These are phyloP conservation scores for Dendrobium officinale DNA, from an alignment of 106 monocot species.

Conservation along the genomic window DNA sequence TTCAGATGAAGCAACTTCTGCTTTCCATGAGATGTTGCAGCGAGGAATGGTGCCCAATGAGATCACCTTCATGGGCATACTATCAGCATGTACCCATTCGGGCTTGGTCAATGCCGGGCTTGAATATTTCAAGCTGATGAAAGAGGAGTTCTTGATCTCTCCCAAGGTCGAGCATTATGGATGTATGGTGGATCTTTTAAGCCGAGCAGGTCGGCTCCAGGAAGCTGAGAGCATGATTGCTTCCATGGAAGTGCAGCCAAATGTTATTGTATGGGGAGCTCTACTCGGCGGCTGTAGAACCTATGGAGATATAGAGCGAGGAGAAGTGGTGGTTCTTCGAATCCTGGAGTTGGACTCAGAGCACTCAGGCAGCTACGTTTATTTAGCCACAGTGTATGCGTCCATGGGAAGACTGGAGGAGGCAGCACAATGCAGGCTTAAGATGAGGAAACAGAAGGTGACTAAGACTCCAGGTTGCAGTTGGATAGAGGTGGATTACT, in stretches of 20 bases:
- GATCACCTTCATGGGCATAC: constrained; percentile 30
- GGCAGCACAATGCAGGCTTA: constrained; percentile 14
- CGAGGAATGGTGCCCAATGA: constrained; percentile 18
- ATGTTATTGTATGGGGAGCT: constrained; percentile 26
- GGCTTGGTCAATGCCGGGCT: constrained; percentile 22
- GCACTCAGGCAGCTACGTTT: constrained; percentile 23
- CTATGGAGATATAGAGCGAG: constrained; percentile 13
- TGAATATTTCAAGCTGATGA: constrained; percentile 23
- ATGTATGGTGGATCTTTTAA: constrained; percentile 29
- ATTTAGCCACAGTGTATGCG: constrained; percentile 14
- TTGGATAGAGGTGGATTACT: constrained; percentile 27
- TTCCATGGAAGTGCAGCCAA: constrained; percentile 17
- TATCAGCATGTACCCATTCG: constrained; percentile 22
- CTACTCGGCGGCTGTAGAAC: constrained; percentile 27
- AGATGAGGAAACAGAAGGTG: constrained; percentile 23
- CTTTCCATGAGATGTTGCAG: constrained; percentile 17
- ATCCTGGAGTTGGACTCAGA: constrained; percentile 22
- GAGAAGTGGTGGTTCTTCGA: constrained; percentile 13
- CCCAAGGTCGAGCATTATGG: constrained; percentile 36
- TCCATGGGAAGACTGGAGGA: constrained; percentile 21
- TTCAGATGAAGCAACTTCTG: constrained; percentile 13
- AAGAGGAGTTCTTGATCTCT: constrained; percentile 15
- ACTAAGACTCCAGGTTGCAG: constrained; percentile 33
- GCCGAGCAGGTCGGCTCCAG: constrained; percentile 26
- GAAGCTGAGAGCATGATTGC: constrained; percentile 27